phyloP scores from a whole-genome alignment of 2,329 filamentous ascomycete genomes.

The Pezicula radicicola region DNA sequence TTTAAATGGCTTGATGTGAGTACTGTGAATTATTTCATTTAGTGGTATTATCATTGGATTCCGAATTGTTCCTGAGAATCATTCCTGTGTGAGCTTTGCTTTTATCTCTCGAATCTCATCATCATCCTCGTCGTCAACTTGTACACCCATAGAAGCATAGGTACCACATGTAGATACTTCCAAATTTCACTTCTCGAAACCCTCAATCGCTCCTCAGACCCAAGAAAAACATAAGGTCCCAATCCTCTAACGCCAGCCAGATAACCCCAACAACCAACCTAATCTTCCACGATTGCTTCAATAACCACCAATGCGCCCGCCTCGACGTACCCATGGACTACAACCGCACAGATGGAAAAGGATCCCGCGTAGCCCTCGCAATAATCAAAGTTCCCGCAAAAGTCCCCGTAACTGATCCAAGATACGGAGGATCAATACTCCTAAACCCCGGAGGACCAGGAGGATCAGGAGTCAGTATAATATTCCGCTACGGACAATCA shows the following conservation, averaged over 20 bases:
- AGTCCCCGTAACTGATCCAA: slow-evolving; percentile 30
- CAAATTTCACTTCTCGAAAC: background rate
- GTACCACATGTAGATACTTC: too few species aligned
- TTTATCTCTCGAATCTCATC: too few species aligned
- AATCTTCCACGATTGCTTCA: slow-evolving; percentile 31
- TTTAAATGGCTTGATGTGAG: too few species aligned
- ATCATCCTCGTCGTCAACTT: too few species aligned
- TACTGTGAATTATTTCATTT: too few species aligned
- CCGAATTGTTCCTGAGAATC: too few species aligned
- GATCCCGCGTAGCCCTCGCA: slow-evolving; percentile 31
- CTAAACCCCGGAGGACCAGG: slow-evolving; percentile 39
- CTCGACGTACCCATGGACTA: slow-evolving; percentile 39
- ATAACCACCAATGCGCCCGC: slow-evolving; percentile 35
- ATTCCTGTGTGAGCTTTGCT: too few species aligned
- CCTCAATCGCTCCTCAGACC: background rate
- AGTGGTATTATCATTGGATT: too few species aligned
- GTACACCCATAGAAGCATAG: too few species aligned
- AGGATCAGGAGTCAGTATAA: slow-evolving; percentile 29
- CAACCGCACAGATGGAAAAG: slow-evolving; percentile 23
- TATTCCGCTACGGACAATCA: slow-evolving; percentile 19
- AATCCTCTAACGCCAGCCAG: slow-evolving; percentile 6
- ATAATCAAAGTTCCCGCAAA: slow-evolving; percentile 36
- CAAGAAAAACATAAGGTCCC: background rate
- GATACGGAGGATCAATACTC: slow-evolving; percentile 34
- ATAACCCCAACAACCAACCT: slow-evolving; percentile 13